Base-by-base conservation (phyloP, 2,329 filamentous ascomycete species). In the Pseudocercospora musae region DNA sequence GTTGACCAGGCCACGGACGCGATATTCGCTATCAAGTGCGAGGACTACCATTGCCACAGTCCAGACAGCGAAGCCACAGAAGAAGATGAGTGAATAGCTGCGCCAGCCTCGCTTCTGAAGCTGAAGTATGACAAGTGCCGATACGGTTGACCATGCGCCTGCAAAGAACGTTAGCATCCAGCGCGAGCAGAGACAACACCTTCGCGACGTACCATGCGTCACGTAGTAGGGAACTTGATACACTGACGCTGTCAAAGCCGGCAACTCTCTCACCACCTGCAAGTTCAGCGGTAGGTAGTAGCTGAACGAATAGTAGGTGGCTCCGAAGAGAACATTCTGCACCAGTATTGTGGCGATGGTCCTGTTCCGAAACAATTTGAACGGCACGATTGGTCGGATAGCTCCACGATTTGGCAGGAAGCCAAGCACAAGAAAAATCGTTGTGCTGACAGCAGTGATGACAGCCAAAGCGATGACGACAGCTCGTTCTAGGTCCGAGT, bases 271-370 rank as follows among this genome's bases (percentile, higher is more conserved):
- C 18, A 68, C 60, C 13, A 66, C 59, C 44, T 65, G 60, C n/a
- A 66, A 58, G 42, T 67, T 65, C 9, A 66, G 44, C 2, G 67
- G 68, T 25, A 67, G 56, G 59, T 68, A 70, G 62, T 66, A 66
- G 50, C 62, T 60, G 62, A 70, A 69, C 9, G 66, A 59, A 52
- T 67, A 70, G 58, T 66, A 71, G 1, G 63, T 64, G 10, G 63
- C 62, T 15, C 68, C 69, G 44, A 70, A 63, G 40, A 69, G 61
- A 25, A 68, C 31, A 37, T 69, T 69, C 57, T 71, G 69, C 9
- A 57, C 20, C 6, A 64, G 53, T 31, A 71, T 68, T 4, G 62
- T 57, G 3, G 60, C 46, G 27, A 71, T 64, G 4, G 68, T 68
- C 18, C 60, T 46, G 58, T 69, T 70, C n/a, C 58, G 44, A 58